phyloP scores from a whole-genome alignment of 495 filamentous ascomycete genomes.

The Pyronema domesticum region DNA sequence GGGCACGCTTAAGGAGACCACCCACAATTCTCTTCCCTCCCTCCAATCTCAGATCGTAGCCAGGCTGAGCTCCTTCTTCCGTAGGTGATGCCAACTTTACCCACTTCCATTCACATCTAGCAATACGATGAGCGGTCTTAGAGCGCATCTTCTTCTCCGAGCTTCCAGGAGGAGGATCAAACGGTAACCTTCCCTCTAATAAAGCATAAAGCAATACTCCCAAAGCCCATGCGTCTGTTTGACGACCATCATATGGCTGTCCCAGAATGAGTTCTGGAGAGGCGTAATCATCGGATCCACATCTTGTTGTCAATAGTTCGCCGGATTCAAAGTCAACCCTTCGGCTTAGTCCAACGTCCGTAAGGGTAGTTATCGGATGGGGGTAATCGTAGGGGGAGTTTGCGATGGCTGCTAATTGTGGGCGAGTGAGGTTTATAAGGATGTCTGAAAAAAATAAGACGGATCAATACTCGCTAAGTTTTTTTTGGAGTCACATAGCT shows the following conservation, averaged over 20 bases:
- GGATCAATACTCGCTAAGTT: not conserved
- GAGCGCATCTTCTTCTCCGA: conserved; percentile 53
- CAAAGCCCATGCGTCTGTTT: conserved; percentile 85
- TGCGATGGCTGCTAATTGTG: conserved; percentile 31
- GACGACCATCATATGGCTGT: conserved; percentile 82
- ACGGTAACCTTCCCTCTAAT: conserved; percentile 78
- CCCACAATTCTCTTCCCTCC: conserved; percentile 69
- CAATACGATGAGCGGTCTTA: conserved; percentile 80
- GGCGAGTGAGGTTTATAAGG: conserved; percentile 59
- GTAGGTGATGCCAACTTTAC: conserved; percentile 47
- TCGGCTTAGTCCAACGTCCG: conserved; percentile 80
- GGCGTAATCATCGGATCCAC: conserved; percentile 92
- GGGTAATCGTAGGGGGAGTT: conserved; percentile 40
- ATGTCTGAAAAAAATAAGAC: conserved; percentile 42
- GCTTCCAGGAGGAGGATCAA: conserved; percentile 65
- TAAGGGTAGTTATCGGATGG: conserved; percentile 67
- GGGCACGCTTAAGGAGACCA: conserved; percentile 59
- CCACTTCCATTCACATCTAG: conserved; percentile 88
- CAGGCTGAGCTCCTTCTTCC: conserved; percentile 34
- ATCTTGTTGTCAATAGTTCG: conserved; percentile 71
- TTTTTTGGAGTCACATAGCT: not conserved
- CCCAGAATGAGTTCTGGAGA: conserved; percentile 92
- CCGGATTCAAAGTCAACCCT: conserved; percentile 42
- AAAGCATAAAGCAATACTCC: conserved; percentile 87
- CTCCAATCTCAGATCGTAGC: conserved; percentile 46